Base-by-base conservation (phyloP, 1,284 basidiomycete species). In the Afroboletus lepidellus region DNA sequence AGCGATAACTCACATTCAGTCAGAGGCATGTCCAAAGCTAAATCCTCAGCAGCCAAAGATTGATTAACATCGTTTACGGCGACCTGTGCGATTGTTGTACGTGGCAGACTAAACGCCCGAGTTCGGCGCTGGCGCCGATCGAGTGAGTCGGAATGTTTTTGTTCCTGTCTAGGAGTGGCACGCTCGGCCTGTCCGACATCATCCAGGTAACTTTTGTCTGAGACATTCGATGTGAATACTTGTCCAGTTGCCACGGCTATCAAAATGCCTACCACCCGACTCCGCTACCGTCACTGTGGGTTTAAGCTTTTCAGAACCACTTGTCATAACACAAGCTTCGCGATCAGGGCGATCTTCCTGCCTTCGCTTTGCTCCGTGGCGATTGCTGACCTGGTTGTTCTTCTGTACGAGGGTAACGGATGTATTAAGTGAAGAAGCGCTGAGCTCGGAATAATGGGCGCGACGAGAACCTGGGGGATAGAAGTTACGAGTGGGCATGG, bases 131-230 rank as follows among this genome's bases (percentile, higher is more conserved):
- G 48, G 20, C 12, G 51, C 29, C 44, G 15, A 18, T 33, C 47
- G 9, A 47, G 37, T 5, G 48, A 51, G 12, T 30, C 30, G 15
- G 2, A 15, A 23, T 18, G 27, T 39, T 46, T 39, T 45, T 33
- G 50, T 38, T 41, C 24, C 18, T 41, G 54, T 34, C 29, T 44
- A 33, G 36, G 34, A 11, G 15, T 41, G n/a, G 21, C 12, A 25
- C n/a, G 27, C 20, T 48, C 18, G 29, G 44, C 37, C 29, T 54
- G 21, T 13, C 44, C 44, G 6, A 44, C 34, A 16, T 48, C 46
- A 43, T 48, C 30, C 33, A 12, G 25, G 30, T 29, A 30, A 15
- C n/a, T 20, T 15, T 18, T 30, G 29, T 56, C 64, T 65, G 39
- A 27, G 23, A 41, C 12, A 4, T 32, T 15, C 18, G 13, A 24